A percentile compares a stretch with the other conserved stretches of the same genome.
phyloP scores from a whole-genome alignment of 495 filamentous ascomycete species.

The Hypoxylon cercidicola region DNA sequence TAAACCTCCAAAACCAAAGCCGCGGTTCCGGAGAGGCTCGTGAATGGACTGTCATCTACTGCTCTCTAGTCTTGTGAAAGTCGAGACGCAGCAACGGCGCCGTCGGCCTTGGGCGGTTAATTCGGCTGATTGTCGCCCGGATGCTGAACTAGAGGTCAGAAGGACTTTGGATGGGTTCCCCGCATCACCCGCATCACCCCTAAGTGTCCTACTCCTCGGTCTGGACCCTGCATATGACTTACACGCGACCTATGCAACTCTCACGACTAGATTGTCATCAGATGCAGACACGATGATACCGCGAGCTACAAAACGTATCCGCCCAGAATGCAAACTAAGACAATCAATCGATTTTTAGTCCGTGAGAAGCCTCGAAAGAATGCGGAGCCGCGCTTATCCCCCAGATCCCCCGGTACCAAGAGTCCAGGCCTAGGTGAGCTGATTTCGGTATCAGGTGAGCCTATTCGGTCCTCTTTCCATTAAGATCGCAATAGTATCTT shows the following conservation, averaged over 20 bases:
- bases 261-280: slow-evolving; percentile 5
- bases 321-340: slow-evolving; percentile 7
- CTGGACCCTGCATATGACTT: slow-evolving; percentile 38
- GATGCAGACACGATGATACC: slow-evolving; percentile 13
- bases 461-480: slow-evolving; percentile 6
- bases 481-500: slow-evolving; percentile 14
- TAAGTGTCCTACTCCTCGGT: slow-evolving; percentile 4
- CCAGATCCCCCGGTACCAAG: slow-evolving; percentile 24
- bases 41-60: slow-evolving; percentile 5
- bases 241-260: slow-evolving; percentile 6
- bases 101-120: slow-evolving; percentile 34
- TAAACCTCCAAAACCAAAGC: slow-evolving; percentile 2
- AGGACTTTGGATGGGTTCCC: slow-evolving; percentile 11
- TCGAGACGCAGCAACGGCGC: slow-evolving; percentile 14
- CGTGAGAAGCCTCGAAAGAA: slow-evolving; percentile 8
- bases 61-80: slow-evolving; percentile 18
- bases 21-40: slow-evolving; percentile 12
- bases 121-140: slow-evolving; percentile 33
- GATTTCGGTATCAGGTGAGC: slow-evolving; percentile 35
- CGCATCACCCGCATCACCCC: slow-evolving; percentile 21
- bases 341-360: slow-evolving; percentile 8
- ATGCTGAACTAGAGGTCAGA: slow-evolving; percentile 1
- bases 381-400: slow-evolving; percentile 25
- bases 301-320: slow-evolving; percentile 17
- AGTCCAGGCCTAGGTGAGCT: slow-evolving; percentile 15